Conservation (phyloP, 1,284 basidiomycete genomes). For the Leccinum cinnamomeum region DNA sequence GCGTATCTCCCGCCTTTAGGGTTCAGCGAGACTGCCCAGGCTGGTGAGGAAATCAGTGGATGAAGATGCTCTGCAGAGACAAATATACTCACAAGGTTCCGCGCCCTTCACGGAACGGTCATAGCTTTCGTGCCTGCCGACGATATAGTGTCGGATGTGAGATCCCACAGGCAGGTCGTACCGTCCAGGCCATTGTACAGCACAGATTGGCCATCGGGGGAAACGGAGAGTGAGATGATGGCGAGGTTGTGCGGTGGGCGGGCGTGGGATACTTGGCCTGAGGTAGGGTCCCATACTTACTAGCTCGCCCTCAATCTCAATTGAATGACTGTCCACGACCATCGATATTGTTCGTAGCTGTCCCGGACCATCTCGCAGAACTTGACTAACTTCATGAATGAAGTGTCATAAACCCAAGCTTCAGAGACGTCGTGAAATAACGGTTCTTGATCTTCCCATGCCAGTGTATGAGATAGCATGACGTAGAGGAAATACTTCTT, state of each 20-base stretch:
- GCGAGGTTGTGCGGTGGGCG: slow-evolving; percentile 74
- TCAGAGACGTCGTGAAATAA: no score
- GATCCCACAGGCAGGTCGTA: slow-evolving; percentile 69
- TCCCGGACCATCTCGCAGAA: no score
- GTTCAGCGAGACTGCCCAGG: slow-evolving; percentile 80
- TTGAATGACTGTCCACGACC: no score
- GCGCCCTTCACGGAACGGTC: slow-evolving; percentile 50
- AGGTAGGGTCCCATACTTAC: slow-evolving; percentile 52
- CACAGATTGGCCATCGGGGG: slow-evolving; percentile 59
- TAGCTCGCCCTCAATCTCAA: no score
- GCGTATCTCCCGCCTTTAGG: slow-evolving; percentile 74
- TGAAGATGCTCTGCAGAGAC: not conserved
- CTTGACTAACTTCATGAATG: no score
- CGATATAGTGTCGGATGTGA: slow-evolving; percentile 52
- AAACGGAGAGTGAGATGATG: slow-evolving; percentile 68
- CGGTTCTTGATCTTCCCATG: no score
- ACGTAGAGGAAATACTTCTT: no score
- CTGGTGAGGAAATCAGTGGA: slow-evolving; percentile 36
- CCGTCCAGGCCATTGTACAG: slow-evolving; percentile 83
- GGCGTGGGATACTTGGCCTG: slow-evolving; percentile 63
- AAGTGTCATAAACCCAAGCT: no score
- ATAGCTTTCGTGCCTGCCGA: slow-evolving; percentile 73
- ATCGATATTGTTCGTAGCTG: no score
- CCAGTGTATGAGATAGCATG: no score
- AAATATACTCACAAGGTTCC: slow-evolving; percentile 63